Conservation (phyloP, 495 filamentous ascomycete genomes). For the Usnea hakonensis region DNA sequence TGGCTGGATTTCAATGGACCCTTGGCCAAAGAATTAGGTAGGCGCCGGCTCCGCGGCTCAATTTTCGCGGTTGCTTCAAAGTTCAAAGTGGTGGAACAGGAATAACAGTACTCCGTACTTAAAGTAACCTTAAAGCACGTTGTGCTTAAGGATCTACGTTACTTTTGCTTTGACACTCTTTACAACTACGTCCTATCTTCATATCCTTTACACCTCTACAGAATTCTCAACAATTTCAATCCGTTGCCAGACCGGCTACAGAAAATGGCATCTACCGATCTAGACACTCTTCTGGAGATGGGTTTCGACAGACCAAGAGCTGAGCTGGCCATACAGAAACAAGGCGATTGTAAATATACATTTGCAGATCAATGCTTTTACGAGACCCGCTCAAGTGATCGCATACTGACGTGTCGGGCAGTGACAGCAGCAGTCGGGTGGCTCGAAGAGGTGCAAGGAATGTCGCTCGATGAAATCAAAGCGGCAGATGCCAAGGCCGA, state of each 20-base stretch:
- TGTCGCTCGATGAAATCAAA: slow-evolving; percentile 67
- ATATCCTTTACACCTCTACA: background rate
- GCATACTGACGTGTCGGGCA: slow-evolving; percentile 31
- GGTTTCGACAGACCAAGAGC: slow-evolving; percentile 80
- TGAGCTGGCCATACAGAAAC: slow-evolving; percentile 71
- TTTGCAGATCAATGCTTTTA: background rate
- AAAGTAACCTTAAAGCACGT: too few relatives aligned
- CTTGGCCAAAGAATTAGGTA: too few relatives aligned
- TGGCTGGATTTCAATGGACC: too few relatives aligned
- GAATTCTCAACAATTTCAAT: background rate
- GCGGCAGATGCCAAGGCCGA: slow-evolving; percentile 46
- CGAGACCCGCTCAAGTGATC: background rate
- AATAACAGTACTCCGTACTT: too few relatives aligned
- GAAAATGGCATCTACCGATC: slow-evolving; percentile 60
- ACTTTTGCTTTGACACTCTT: background rate
- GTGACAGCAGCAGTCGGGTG: slow-evolving; percentile 88
- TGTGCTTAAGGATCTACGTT: too few relatives aligned
- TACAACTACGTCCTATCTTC: background rate
- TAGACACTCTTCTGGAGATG: slow-evolving; percentile 84
- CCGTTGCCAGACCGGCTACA: slow-evolving; percentile 5
- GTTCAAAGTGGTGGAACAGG: too few relatives aligned
- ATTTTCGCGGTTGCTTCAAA: too few relatives aligned
- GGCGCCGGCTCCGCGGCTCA: too few relatives aligned
- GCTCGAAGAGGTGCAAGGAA: slow-evolving; percentile 86
- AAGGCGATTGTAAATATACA: slow-evolving; percentile 57